Base-by-base conservation (phyloP, 2,329 filamentous ascomycete genomes). In the Nothopassalora personata region DNA sequence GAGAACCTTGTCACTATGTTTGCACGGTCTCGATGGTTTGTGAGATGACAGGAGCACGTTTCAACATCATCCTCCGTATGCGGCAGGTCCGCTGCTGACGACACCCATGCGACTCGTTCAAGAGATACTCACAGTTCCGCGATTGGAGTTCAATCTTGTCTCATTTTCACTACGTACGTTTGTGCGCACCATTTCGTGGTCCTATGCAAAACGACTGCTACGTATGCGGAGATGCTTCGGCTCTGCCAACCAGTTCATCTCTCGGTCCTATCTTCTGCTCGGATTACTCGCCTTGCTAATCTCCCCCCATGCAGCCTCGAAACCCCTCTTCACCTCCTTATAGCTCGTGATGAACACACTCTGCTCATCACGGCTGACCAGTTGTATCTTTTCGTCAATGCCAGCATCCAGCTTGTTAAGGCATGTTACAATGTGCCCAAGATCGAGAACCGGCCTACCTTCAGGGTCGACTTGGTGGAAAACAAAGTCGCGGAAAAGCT, bases 401-500 rank as follows among this genome's bases (percentile, higher is more conserved):
- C 92, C 94, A 0, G 91, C 90, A 75, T 99, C 94, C 55, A 99
- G 79, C 73, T 96, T 97, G 77, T 95, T 97, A 66, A 99, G 76
- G 70, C 88, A 93, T 28, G 83, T 84, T 49, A 99, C 74, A 64
- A 97, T 90, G 76, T 97, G 92, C 3, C 89, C 93, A 59, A 97
- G 79, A 71, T 97, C 90, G 5, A 96, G 80, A 1, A 92, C 87
- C 0, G 94, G 89, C 55, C 89, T 88, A 13, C 91, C 91, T 58
- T 90, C 86, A 31, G 84, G 83, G 72, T 97, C 91, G 11, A 97
- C 91, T 70, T 96, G 92, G 73, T 99, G 94, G 76, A 97, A 99
- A 45, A 97, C 90, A 68, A 95, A 97, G 75, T 99, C 94, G 53
- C 94, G 85, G 79, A 97, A 97, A 8, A 99, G 82, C 76, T 96